A percentile compares a stretch with the other conserved stretches of the same genome.
phyloP scores from a whole-genome alignment of 140 eudicot species.

The Anethum foeniculum region DNA sequence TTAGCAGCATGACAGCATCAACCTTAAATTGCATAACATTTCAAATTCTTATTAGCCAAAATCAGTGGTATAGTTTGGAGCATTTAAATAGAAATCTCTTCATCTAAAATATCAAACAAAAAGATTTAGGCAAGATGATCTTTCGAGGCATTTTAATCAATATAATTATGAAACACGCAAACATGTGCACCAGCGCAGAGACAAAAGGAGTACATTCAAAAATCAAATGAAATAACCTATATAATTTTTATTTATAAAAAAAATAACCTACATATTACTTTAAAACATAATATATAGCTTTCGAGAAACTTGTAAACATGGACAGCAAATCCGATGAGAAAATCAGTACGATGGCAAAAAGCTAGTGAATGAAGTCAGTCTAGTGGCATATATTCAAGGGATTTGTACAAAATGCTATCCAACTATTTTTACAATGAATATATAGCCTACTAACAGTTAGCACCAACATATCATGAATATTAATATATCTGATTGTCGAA shows the following conservation, averaged over 20 bases:
- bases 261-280: not conserved
- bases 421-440: not conserved
- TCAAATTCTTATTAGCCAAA: not conserved
- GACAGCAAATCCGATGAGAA: not conserved
- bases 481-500: not conserved
- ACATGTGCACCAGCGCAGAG: not conserved
- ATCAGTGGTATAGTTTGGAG: not conserved
- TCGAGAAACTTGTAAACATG: not conserved
- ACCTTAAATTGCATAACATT: not conserved
- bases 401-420: not conserved
- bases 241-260: too few relatives aligned
- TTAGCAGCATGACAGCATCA: not conserved
- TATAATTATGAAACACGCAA: not conserved
- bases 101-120: not conserved
- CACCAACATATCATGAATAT: not conserved
- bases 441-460: not conserved
- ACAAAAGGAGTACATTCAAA: not conserved
- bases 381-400: not conserved
- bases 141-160: not conserved
- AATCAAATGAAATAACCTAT: not conserved
- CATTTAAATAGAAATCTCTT: not conserved
- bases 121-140: not conserved
- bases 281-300: not conserved
- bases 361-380: not conserved
- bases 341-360: not conserved